These are phyloP conservation scores for Sporisorium exsertum DNA, from an alignment of 1,284 basidiomycete genomes.

Conservation along the genomic window DNA sequence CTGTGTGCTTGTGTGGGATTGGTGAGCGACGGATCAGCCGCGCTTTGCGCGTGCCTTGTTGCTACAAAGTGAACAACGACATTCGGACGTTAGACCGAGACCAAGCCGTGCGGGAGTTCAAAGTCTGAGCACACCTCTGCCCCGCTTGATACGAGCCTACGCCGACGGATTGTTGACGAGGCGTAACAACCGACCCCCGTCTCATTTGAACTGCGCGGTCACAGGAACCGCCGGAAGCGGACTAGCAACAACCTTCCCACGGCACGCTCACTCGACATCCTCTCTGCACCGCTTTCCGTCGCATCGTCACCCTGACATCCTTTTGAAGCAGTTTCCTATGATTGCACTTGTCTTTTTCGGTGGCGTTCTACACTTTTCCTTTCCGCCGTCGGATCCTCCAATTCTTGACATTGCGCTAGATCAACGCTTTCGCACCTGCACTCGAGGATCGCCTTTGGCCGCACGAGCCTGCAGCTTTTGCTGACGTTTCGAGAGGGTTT, in stretches of 20 bases:
- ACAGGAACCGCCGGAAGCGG: neutral
- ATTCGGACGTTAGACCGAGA: neutral
- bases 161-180: neutral
- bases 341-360: neutral
- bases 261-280: neutral
- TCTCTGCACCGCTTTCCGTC: neutral
- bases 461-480: constrained; percentile 65
- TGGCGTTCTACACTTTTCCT: neutral
- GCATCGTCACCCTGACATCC: neutral
- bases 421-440: constrained; percentile 49
- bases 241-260: neutral
- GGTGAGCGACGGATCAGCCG: neutral
- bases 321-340: neutral
- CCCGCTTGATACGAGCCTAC: neutral
- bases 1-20: neutral
- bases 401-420: neutral
- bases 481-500: constrained; percentile 61
- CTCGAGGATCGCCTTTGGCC: constrained; percentile 57
- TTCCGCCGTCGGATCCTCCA: neutral
- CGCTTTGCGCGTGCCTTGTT: neutral
- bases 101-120: neutral
- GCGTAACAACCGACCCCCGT: neutral
- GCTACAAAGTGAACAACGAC: neutral
- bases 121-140: neutral
- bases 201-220: neutral